phyloP scores from a whole-genome alignment of 202 grass and related monocot species.

The Carex sylvatica region DNA sequence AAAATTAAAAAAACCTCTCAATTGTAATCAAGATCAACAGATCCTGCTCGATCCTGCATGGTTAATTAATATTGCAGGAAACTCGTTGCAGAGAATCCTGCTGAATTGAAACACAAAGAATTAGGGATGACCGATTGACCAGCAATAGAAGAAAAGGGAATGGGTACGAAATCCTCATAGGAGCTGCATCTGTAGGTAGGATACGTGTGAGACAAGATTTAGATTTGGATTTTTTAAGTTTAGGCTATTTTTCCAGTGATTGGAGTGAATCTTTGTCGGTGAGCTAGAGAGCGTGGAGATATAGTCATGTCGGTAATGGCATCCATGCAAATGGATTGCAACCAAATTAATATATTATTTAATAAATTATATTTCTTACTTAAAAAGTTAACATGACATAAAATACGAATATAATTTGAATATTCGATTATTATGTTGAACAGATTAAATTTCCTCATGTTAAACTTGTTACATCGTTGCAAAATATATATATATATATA shows the following conservation, averaged over 20 bases:
- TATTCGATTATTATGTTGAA: too few species aligned
- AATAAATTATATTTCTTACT: too few species aligned
- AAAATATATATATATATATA: too few species aligned
- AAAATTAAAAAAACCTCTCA: background rate
- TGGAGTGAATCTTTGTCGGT: slow-evolving; percentile 17
- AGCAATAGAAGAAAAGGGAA: background rate
- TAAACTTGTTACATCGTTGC: too few species aligned
- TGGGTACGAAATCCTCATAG: background rate
- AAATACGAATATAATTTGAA: too few species aligned
- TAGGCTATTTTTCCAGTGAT: background rate
- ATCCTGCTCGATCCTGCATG: too few species aligned
- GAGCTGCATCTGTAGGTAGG: slow-evolving; percentile 7
- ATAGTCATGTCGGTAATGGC: background rate
- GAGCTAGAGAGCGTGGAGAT: background rate
- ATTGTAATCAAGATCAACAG: background rate
- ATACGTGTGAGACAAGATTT: background rate
- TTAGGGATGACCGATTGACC: background rate
- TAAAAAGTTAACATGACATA: too few species aligned
- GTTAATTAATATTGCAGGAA: background rate
- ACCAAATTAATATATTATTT: too few species aligned
- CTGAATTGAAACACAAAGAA: background rate
- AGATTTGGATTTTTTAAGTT: background rate
- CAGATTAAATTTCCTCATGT: too few species aligned
- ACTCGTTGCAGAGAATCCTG: background rate
- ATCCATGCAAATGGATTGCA: too few species aligned